Base-by-base conservation (phyloP, 2,329 filamentous ascomycete species). In the Cordyceps fumosorosea region DNA sequence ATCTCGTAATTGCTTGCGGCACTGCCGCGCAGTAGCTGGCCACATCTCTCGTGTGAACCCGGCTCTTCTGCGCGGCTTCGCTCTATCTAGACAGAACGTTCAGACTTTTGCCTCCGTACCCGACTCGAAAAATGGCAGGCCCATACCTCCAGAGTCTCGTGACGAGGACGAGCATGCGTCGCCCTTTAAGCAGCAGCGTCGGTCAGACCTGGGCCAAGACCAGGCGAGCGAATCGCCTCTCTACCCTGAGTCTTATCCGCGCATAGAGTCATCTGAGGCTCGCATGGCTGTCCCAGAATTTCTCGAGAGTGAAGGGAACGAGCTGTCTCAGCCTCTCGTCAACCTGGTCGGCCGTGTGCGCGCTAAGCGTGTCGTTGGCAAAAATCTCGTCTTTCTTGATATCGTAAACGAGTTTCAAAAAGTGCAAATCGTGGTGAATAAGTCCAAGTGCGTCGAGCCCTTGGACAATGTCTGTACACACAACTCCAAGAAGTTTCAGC, bases 321-420 rank as follows among this genome's bases (percentile, higher is more conserved):
- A 64, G 45, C 56, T 67, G 37, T 64, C 67, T 58, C 65, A 66
- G 47, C 72, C 72, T 48, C 65, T 69, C 50, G 68, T 76, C 55
- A 71, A 67, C 22, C 63, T 77, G 37, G 70, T 68, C 58, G 91
- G 92, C 74, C 91, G 91, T 72, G 81, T 96, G 65, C 81, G 82
- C 69, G 86, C 87, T 53, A 83, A 89, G 71, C 89, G 91, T 65
- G 80, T 84, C 54, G 83, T 86, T 60, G 88, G 93, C 67, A 87
- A 85, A 68, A 91, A 89, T 75, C 85, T 99, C 68, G 80, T 91
- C 65, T 99, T 99, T 74, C 74, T 97, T 67, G 89, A 95, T 75
- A 77, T 98, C 56, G 80, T 86, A 67, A 86, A 91, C 72, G 86
- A 91, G 71, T 88, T 87, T 62, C 77, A 85, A 67, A 84, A 82